phyloP scores from a whole-genome alignment of 805 yeast species.

The Metschnikowia lochheadii region DNA sequence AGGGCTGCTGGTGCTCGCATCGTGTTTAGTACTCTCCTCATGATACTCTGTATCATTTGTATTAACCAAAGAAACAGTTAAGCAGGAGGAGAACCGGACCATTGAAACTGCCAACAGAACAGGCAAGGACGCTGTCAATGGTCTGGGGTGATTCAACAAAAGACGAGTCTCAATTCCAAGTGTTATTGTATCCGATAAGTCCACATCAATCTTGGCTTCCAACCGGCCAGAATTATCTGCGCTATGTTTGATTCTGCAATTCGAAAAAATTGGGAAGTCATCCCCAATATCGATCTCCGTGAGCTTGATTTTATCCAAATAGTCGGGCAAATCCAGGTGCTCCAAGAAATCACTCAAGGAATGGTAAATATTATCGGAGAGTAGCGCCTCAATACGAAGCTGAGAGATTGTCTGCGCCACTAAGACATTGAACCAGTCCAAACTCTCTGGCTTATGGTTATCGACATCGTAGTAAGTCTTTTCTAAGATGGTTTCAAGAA shows the following conservation, averaged over 20 bases:
- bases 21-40: slow-evolving; percentile 9
- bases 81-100: slow-evolving; percentile 85
- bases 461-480: slow-evolving; percentile 90
- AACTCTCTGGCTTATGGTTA: slow-evolving; percentile 80
- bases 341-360: slow-evolving; percentile 66
- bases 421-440: slow-evolving; percentile 95
- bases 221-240: slow-evolving; percentile 49
- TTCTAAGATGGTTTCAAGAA: slow-evolving; percentile 58
- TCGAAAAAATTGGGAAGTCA: slow-evolving; percentile 92
- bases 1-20: slow-evolving; percentile 7
- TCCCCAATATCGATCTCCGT: slow-evolving; percentile 91
- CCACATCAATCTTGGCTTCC: slow-evolving; percentile 90
- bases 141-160: slow-evolving; percentile 75
- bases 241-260: slow-evolving; percentile 73
- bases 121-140: slow-evolving; percentile 83
- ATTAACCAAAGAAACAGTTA: slow-evolving; percentile 67
- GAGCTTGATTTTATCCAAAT: slow-evolving; percentile 69
- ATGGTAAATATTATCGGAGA: slow-evolving; percentile 78
- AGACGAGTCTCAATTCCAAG: slow-evolving; percentile 80
- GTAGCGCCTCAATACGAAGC: slow-evolving; percentile 81
- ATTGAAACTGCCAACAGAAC: slow-evolving; percentile 80
- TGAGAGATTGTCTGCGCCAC: slow-evolving; percentile 89
- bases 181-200: slow-evolving; percentile 79
- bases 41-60: slow-evolving; percentile 35
- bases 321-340: slow-evolving; percentile 68